A percentile compares a stretch with the other conserved stretches of the same genome.
Conservation (phyloP, 1,139 yeast genomes). For the Blastobotrys malaysiensis region DNA sequence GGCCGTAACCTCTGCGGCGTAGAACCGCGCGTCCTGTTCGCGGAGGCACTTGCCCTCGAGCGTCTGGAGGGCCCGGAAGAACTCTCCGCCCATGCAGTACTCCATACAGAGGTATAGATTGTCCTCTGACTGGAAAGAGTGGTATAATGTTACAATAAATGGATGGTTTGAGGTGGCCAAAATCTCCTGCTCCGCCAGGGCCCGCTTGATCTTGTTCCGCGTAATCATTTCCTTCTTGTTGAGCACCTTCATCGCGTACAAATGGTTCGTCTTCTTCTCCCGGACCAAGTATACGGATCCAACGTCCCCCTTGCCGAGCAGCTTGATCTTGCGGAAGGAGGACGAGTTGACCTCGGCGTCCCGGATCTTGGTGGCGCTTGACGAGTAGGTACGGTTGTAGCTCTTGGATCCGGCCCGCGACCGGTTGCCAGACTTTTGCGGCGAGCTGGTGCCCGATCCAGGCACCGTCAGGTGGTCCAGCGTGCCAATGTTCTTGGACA, state of each 20-base stretch:
- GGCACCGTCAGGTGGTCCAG: not conserved
- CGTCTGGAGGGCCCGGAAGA: constrained; percentile 92
- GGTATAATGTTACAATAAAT: constrained; percentile 91
- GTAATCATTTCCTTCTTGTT: constrained; percentile 91
- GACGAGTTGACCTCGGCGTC: constrained; percentile 80
- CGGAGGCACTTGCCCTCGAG: constrained; percentile 78
- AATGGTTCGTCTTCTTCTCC: constrained; percentile 65
- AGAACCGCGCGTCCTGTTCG: constrained; percentile 86
- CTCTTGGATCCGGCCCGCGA: constrained; percentile 34
- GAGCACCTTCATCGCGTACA: constrained; percentile 90
- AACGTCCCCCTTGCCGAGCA: constrained; percentile 95
- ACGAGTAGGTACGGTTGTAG: constrained; percentile 54
- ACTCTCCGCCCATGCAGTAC: constrained; percentile 99
- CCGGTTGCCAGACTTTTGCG: constrained; percentile 10
- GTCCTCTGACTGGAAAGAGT: constrained; percentile 93
- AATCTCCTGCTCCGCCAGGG: constrained; percentile 93
- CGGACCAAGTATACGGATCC: constrained; percentile 92
- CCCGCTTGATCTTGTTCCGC: constrained; percentile 89
- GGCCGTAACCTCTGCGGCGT: constrained; percentile 96
- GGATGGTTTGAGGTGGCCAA: constrained; percentile 95
- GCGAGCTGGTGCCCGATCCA: not conserved
- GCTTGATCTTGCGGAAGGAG: constrained; percentile 80
- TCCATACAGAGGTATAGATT: constrained; percentile 96
- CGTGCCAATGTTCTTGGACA: not conserved
- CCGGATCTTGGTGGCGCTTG: constrained; percentile 59